phyloP scores from a whole-genome alignment of 2,329 filamentous ascomycete genomes.

The Geosmithia putterillii region DNA sequence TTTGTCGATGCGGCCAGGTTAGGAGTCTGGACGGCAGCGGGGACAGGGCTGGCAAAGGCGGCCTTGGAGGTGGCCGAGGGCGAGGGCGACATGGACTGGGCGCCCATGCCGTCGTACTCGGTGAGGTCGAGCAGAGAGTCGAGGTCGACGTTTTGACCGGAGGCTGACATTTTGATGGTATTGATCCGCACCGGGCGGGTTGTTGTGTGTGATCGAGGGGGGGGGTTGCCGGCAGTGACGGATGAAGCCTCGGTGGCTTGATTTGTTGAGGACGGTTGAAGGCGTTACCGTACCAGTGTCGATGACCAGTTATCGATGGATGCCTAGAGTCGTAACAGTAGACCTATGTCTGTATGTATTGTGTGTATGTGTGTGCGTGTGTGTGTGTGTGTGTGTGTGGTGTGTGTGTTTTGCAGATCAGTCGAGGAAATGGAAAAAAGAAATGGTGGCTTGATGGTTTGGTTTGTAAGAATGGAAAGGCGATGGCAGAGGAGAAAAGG shows the following conservation, averaged over 20 bases:
- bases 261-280: background rate
- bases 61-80: conserved; percentile 40
- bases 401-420: too few relatives aligned
- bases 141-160: conserved; percentile 34
- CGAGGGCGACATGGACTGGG: conserved; percentile 47
- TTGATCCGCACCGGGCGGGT: background rate
- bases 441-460: background rate
- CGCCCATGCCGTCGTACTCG: conserved; percentile 45
- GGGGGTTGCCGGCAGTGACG: background rate
- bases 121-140: conserved; percentile 49
- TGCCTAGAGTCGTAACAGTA: too few relatives aligned
- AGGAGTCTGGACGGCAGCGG: conserved; percentile 40
- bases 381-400: too few relatives aligned
- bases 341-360: too few relatives aligned
- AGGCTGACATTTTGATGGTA: conserved; percentile 19
- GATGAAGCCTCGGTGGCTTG: background rate
- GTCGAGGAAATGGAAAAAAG: too few relatives aligned
- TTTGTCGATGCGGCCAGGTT: conserved; percentile 39
- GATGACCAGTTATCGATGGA: too few relatives aligned
- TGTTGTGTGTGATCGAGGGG: background rate
- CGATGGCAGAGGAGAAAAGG: background rate
- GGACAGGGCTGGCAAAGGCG: conserved; percentile 37
- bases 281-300: too few relatives aligned
- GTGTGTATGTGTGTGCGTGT: too few relatives aligned
- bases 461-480: background rate